A percentile compares a stretch with the other conserved stretches of the same genome.
Conservation (phyloP, 148 eudicot genomes). For the Fagopyrum tataricum region DNA sequence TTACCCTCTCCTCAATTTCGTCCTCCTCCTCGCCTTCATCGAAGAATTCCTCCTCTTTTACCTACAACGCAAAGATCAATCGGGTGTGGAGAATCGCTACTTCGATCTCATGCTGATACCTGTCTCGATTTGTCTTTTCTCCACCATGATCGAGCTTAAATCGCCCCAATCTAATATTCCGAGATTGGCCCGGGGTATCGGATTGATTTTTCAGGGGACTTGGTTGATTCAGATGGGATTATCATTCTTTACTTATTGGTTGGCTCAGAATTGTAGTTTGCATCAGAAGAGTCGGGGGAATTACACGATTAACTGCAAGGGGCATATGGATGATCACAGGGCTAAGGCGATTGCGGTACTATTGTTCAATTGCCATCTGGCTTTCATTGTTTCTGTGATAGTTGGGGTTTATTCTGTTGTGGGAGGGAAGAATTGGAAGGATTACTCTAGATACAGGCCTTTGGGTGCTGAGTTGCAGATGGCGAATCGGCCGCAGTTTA, state of each 20-base stretch:
- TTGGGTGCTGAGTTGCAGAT: slow-evolving; percentile 35
- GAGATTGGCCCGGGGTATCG: slow-evolving; percentile 56
- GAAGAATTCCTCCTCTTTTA: slow-evolving; percentile 62
- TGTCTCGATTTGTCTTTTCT: slow-evolving; percentile 35
- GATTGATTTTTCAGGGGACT: slow-evolving; percentile 61
- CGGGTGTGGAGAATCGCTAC: slow-evolving; percentile 62
- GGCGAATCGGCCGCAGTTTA: slow-evolving; percentile 33
- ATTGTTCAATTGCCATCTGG: slow-evolving; percentile 70
- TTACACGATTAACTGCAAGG: slow-evolving; percentile 52
- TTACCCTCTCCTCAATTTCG: slow-evolving; percentile 27
- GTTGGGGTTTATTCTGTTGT: slow-evolving; percentile 37
- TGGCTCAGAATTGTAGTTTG: slow-evolving; percentile 49
- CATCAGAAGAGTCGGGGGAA: slow-evolving; percentile 58
- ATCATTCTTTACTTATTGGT: slow-evolving; percentile 47
- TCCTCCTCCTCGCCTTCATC: slow-evolving; percentile 47
- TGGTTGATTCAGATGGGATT: slow-evolving; percentile 85
- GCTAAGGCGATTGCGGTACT: slow-evolving; percentile 66
- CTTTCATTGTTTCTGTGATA: slow-evolving; percentile 43
- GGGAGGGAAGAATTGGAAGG: slow-evolving; percentile 22
- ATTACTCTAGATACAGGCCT: slow-evolving; percentile 38
- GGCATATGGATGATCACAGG: slow-evolving; percentile 59
- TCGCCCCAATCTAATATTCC: slow-evolving; percentile 27
- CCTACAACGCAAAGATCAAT: slow-evolving; percentile 44
- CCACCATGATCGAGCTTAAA: slow-evolving; percentile 42
- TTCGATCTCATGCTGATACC: slow-evolving; percentile 59